phyloP scores from a whole-genome alignment of 352 stramenopile genomes.

The Phytophthora niederhauseri region DNA sequence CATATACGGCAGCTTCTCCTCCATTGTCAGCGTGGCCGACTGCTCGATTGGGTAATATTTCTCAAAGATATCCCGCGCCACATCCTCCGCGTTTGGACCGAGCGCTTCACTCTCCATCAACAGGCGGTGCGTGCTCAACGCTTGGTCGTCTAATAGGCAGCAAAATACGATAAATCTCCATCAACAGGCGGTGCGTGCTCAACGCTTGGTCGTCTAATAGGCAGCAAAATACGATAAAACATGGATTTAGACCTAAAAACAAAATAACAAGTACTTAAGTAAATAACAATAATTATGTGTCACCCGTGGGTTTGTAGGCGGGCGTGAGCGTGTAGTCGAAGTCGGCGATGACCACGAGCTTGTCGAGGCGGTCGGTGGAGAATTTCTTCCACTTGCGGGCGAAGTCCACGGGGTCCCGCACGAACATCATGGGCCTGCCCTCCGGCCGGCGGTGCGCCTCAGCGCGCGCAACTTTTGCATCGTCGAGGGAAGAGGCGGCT shows the following conservation, averaged over 20 bases:
- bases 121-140: constrained; percentile 54
- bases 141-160: constrained; percentile 62
- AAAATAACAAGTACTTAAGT: no score
- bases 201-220: constrained; percentile 55
- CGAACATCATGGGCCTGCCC: constrained; percentile 46
- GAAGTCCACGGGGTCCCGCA: constrained; percentile 58
- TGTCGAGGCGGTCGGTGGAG: constrained; percentile 59
- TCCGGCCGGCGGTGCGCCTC: constrained; percentile 27
- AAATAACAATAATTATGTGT: no score
- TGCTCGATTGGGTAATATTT: constrained; percentile 85
- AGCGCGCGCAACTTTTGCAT: background rate
- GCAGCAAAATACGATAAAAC: no score
- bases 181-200: constrained; percentile 62
- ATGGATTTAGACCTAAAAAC: no score
- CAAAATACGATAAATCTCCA: no score
- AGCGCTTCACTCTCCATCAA: constrained; percentile 58
- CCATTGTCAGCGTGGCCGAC: constrained; percentile 60
- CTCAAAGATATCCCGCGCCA: constrained; percentile 58
- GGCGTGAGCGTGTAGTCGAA: constrained; percentile 87
- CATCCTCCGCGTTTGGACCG: constrained; percentile 29
- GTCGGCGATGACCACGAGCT: constrained; percentile 82
- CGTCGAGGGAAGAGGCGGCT: background rate
- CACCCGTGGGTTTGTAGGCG: constrained; percentile 60
- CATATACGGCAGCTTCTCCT: constrained; percentile 83
- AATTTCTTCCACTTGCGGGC: constrained; percentile 83